phyloP scores from a whole-genome alignment of 139 green algal species.

The Haematococcus lacustris region DNA sequence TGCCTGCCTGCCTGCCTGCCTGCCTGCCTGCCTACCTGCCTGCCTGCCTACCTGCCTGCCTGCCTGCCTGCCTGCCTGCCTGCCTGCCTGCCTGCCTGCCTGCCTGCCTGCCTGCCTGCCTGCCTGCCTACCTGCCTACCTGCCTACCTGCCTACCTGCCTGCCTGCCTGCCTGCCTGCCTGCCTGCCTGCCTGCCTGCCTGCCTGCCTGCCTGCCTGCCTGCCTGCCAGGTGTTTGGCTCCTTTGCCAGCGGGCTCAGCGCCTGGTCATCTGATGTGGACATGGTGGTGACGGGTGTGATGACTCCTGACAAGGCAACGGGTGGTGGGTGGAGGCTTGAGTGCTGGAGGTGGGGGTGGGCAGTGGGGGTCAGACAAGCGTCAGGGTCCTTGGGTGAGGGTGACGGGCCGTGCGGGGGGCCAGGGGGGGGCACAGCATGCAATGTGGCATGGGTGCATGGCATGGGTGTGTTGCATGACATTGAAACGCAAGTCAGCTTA shows the following conservation, averaged over 20 bases:
- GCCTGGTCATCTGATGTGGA: constrained; percentile 48
- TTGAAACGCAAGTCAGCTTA: background rate
- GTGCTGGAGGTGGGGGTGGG: background rate
- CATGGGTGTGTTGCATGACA: background rate
- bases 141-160: too few relatives aligned
- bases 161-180: too few relatives aligned
- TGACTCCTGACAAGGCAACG: constrained; percentile 27
- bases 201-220: too few relatives aligned
- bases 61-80: too few relatives aligned
- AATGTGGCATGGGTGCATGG: background rate
- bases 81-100: too few relatives aligned
- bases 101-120: too few relatives aligned
- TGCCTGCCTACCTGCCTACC: too few relatives aligned
- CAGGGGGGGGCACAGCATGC: background rate
- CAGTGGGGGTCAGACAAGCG: background rate
- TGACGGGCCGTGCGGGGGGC: background rate
- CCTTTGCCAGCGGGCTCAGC: constrained; percentile 48
- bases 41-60: too few relatives aligned
- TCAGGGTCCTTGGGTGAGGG: background rate
- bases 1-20: too few relatives aligned
- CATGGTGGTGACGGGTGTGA: constrained; percentile 43
- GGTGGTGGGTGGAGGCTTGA: constrained; percentile 13
- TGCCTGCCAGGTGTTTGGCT: constrained; percentile 57
- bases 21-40: too few relatives aligned
- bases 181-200: too few relatives aligned